phyloP scores from a whole-genome alignment of 352 stramenopile genomes.

The Elongisporangium undulatum region DNA sequence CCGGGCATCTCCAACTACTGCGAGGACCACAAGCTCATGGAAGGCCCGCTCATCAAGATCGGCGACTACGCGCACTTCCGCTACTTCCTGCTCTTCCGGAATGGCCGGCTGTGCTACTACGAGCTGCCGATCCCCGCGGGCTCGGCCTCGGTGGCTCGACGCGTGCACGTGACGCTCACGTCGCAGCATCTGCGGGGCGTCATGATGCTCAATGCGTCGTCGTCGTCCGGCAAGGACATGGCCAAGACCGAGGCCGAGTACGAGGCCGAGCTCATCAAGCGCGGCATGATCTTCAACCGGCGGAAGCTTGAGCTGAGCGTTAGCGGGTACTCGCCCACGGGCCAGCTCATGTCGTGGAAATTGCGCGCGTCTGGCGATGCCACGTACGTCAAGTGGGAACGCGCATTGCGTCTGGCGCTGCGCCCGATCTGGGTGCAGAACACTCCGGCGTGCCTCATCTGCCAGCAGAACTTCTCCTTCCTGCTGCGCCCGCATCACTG shows the following conservation, averaged over 20 bases:
- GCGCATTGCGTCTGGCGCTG: conserved; percentile 69
- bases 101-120: conserved; percentile 85
- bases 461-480: conserved; percentile 65
- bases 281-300: conserved; percentile 74
- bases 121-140: conserved; percentile 64
- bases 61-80: conserved; percentile 85
- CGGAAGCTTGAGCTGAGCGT: conserved; percentile 83
- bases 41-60: conserved; percentile 81
- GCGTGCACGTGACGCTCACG: conserved; percentile 73
- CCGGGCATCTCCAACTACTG: conserved; percentile 72
- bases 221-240: conserved; percentile 55
- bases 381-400: conserved; percentile 78
- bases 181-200: conserved; percentile 71
- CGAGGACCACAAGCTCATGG: conserved; percentile 83
- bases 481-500: conserved; percentile 81
- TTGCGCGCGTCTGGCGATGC: conserved; percentile 65
- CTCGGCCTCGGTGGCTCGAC: conserved; percentile 15
- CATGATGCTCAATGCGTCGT: conserved; percentile 80
- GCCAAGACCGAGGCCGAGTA: conserved; percentile 69
- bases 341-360: conserved; percentile 77
- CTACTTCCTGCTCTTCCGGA: conserved; percentile 82
- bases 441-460: conserved; percentile 67
- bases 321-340: conserved; percentile 70
- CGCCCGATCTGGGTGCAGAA: conserved; percentile 82
- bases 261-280: conserved; percentile 57